phyloP scores from a whole-genome alignment of 805 yeast genomes.

The Ogataea minuta region DNA sequence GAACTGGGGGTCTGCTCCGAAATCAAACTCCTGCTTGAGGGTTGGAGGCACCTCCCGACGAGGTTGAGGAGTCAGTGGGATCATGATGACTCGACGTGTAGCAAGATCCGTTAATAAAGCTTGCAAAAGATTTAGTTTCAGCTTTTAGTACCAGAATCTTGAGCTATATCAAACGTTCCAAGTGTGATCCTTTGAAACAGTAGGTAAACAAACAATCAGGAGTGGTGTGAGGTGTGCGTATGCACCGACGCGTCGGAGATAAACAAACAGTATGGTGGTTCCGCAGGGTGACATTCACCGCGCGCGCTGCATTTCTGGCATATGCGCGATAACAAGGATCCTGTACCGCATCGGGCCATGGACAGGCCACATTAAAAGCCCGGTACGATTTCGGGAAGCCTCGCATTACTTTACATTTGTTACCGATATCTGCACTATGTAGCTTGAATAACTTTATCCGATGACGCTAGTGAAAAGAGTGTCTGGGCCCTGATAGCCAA shows the following conservation, averaged over 20 bases:
- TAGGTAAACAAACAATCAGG: slow-evolving; percentile 10
- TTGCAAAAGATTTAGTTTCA: slow-evolving; percentile 2
- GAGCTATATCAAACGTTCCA: slow-evolving; percentile 2
- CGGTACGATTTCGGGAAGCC: too few relatives aligned
- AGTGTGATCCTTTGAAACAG: slow-evolving; percentile 10
- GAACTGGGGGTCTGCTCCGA: slow-evolving; percentile 2
- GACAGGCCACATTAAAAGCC: too few relatives aligned
- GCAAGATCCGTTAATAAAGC: background rate
- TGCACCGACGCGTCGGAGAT: slow-evolving; percentile 4
- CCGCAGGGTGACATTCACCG: background rate
- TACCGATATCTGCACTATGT: background rate
- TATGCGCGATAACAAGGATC: too few relatives aligned
- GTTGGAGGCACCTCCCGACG: slow-evolving; percentile 2
- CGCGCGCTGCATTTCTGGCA: too few relatives aligned
- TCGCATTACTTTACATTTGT: background rate
- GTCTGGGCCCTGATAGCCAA: background rate
- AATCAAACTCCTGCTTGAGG: background rate
- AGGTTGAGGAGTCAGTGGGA: slow-evolving; percentile 14
- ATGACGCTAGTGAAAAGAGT: background rate
- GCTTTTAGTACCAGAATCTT: slow-evolving; percentile 4
- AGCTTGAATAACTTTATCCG: background rate
- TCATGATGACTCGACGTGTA: slow-evolving; percentile 2
- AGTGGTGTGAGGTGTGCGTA: slow-evolving; percentile 22
- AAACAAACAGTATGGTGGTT: slow-evolving; percentile 3
- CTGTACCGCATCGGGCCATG: too few relatives aligned